These are phyloP conservation scores for Akanthomyces lecanii DNA, from an alignment of 2,329 filamentous ascomycete genomes.

Conservation along the genomic window DNA sequence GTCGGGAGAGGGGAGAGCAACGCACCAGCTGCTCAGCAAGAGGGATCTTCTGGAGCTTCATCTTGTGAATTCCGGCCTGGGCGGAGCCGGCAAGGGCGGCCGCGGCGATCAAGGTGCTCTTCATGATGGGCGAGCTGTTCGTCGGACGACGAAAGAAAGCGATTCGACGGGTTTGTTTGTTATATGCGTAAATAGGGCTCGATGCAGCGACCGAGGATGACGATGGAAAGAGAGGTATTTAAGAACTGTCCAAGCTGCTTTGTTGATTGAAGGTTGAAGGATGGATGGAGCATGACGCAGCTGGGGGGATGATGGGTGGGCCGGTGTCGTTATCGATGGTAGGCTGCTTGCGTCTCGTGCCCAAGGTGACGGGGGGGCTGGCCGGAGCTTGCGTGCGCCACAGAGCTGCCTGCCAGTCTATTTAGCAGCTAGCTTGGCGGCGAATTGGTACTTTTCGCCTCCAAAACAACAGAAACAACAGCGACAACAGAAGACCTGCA, in stretches of 20 bases:
- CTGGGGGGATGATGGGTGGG: constrained; percentile 11
- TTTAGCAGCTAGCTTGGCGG: not conserved
- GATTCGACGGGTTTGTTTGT: not conserved
- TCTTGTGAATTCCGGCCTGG: constrained; percentile 84
- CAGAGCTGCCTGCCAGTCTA: not conserved
- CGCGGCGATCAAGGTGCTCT: constrained; percentile 75
- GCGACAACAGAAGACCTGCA: not conserved
- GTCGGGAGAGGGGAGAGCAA: constrained; percentile 20
- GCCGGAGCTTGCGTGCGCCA: constrained; percentile 12
- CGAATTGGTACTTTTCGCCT: not conserved
- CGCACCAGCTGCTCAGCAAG: constrained; percentile 87
- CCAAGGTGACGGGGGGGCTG: not conserved
- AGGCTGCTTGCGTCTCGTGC: constrained; percentile 15
- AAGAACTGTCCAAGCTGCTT: not conserved
- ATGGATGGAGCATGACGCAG: constrained; percentile 17
- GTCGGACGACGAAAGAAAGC: not conserved
- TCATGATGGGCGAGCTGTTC: constrained; percentile 60
- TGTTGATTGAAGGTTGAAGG: constrained; percentile 16
- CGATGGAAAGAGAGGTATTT: constrained; percentile 4
- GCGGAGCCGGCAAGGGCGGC: constrained; percentile 79
- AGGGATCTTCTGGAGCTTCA: constrained; percentile 96
- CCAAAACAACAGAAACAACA: not conserved
- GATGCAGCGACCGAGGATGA: constrained; percentile 13
- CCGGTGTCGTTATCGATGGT: constrained; percentile 15
- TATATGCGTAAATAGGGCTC: not conserved